phyloP scores from a whole-genome alignment of 257 asterid genomes.

The Paulownia fortunei region DNA sequence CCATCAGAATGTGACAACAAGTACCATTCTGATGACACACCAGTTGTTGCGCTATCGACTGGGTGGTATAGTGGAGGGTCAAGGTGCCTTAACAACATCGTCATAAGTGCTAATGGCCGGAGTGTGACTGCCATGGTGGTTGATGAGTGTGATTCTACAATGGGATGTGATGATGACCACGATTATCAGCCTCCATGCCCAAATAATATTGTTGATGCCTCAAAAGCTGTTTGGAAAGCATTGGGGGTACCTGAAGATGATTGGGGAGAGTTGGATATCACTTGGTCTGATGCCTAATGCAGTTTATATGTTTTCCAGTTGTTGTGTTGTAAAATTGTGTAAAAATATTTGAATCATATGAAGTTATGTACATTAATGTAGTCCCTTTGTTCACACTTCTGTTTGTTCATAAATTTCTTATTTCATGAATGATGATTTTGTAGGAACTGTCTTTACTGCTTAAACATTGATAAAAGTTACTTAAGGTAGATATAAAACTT shows the following conservation, averaged over 20 bases:
- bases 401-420: not conserved
- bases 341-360: no score
- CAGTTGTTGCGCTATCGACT: constrained; percentile 50
- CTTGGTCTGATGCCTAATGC: constrained; percentile 44
- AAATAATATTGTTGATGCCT: constrained; percentile 54
- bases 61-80: constrained; percentile 50
- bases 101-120: constrained; percentile 38
- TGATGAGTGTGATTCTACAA: constrained; percentile 55
- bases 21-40: constrained; percentile 48
- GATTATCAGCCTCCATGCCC: constrained; percentile 61
- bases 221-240: constrained; percentile 56
- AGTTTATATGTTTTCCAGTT: not conserved
- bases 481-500: not conserved
- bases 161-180: constrained; percentile 53
- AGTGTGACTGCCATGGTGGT: constrained; percentile 48
- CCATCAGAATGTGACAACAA: constrained; percentile 47
- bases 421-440: not conserved
- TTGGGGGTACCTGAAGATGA: constrained; percentile 37
- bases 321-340: not conserved
- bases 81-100: constrained; percentile 42
- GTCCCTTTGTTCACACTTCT: not conserved
- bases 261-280: constrained; percentile 50
- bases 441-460: no score
- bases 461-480: no score
- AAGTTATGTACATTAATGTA: not conserved